A percentile compares a stretch with the other conserved stretches of the same genome.
phyloP scores from a whole-genome alignment of 345 rosid genomes.

The Garcia nutans region DNA sequence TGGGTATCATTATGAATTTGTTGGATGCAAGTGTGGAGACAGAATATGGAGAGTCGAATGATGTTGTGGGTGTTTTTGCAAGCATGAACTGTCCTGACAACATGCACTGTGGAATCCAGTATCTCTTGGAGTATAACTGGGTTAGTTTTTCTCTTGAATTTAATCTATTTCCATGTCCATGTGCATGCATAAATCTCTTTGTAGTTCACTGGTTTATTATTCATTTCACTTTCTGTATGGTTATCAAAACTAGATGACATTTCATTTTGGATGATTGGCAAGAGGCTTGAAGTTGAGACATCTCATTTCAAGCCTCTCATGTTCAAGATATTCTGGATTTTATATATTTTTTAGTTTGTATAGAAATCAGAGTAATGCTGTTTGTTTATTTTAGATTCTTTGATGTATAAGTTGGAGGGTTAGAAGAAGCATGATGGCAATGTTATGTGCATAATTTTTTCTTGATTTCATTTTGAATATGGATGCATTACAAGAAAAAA shows the following conservation, averaged over 20 bases:
- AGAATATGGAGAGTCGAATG: constrained; percentile 44
- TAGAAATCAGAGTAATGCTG: background rate
- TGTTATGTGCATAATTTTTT: background rate
- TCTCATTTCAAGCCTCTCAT: background rate
- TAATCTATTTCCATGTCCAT: constrained; percentile 8
- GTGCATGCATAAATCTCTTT: background rate
- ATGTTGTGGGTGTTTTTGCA: constrained; percentile 70
- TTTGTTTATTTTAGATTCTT: background rate
- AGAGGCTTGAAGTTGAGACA: background rate
- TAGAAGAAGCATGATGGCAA: background rate
- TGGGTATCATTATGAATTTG: constrained; percentile 86
- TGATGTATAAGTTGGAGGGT: background rate
- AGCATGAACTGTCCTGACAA: constrained; percentile 82
- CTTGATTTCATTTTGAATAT: background rate
- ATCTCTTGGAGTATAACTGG: constrained; percentile 84
- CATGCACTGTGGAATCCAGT: constrained; percentile 74
- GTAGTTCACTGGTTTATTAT: background rate
- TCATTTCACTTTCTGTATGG: background rate
- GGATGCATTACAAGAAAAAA: background rate
- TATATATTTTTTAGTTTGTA: background rate
- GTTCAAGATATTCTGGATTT: background rate
- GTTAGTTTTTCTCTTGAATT: constrained; percentile 40
- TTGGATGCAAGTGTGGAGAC: constrained; percentile 56
- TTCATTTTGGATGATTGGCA: background rate
- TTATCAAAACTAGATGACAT: background rate